Conservation (phyloP, 2,329 filamentous ascomycete genomes). For the Alternaria longipes region DNA sequence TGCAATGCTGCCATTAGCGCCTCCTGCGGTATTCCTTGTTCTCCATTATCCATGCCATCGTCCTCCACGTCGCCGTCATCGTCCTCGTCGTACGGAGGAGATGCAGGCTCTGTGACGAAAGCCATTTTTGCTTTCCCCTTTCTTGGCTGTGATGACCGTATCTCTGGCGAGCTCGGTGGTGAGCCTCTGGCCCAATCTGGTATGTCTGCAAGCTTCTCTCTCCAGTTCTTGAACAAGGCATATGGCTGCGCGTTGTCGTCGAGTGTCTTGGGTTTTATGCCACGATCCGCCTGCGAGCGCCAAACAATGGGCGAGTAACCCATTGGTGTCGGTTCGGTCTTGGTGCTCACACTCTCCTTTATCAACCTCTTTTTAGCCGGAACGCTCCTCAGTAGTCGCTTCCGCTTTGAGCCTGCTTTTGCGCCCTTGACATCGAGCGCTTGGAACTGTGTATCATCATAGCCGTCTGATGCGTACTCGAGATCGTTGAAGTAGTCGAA, state of each 20-base stretch:
- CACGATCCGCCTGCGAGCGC: constrained; percentile 39
- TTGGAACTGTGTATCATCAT: constrained; percentile 53
- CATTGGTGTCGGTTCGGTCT: constrained; percentile 18
- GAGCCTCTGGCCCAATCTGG: constrained; percentile 36
- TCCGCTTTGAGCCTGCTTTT: constrained; percentile 44
- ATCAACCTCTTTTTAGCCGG: constrained; percentile 40
- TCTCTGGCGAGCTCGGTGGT: constrained; percentile 24
- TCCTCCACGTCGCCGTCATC: constrained; percentile 27
- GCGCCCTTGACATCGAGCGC: constrained; percentile 29
- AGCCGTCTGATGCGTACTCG: constrained; percentile 59
- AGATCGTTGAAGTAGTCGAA: constrained; percentile 60
- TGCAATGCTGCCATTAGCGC: constrained; percentile 51
- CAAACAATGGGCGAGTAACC: constrained; percentile 46
- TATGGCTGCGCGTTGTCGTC: constrained; percentile 46
- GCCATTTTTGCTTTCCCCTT: constrained; percentile 21
- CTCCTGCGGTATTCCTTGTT: constrained; percentile 48
- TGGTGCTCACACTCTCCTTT: constrained; percentile 4
- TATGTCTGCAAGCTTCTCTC: constrained; percentile 47
- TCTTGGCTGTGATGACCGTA: constrained; percentile 16
- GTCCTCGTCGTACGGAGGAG: constrained; percentile 28
- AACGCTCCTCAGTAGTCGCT: constrained; percentile 28
- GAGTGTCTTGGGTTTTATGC: constrained; percentile 34
- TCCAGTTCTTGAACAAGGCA: constrained; percentile 58
- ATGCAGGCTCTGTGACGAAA: constrained; percentile 21
- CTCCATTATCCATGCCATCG: constrained; percentile 24